Conservation (phyloP, 116 monocot genomes). For the Thalassia testudinum region DNA sequence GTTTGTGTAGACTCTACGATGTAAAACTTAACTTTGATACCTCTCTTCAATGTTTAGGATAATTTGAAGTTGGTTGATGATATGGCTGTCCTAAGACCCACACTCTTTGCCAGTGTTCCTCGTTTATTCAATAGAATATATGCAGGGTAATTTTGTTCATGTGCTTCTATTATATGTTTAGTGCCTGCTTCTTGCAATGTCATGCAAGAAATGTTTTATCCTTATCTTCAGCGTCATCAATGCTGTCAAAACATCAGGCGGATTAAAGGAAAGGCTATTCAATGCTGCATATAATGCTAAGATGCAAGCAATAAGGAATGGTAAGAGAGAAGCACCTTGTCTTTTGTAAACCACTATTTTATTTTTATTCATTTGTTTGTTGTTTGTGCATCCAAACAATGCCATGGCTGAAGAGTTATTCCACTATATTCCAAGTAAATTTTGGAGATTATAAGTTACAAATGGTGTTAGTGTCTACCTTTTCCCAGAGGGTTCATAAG, state of each 20-base stretch:
- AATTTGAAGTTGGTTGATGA: constrained; percentile 95
- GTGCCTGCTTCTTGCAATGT: background rate
- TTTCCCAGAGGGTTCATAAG: no score
- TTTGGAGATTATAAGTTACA: no score
- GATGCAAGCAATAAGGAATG: constrained; percentile 70
- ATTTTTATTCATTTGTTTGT: background rate
- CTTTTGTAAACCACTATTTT: no score
- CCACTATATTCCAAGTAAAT: no score
- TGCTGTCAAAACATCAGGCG: constrained; percentile 87
- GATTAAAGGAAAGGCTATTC: constrained; percentile 67
- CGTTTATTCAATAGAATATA: constrained; percentile 94
- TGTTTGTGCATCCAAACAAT: no score
- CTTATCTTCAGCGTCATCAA: constrained; percentile 68
- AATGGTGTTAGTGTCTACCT: no score
- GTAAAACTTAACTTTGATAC: no score
- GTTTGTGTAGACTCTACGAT: no score
- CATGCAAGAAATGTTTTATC: background rate
- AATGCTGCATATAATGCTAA: constrained; percentile 82
- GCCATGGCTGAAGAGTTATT: no score
- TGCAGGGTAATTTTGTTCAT: constrained; percentile 45
- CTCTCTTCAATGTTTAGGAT: constrained; percentile 30
- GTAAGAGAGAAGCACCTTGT: no score
- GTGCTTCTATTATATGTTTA: background rate
- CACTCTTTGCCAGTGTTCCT: constrained; percentile 85
- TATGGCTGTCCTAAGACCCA: constrained; percentile 71